Evolutionary conservation across 352 stramenopile species (phyloP), one percentile per base, ranked within the genome.

Genomic region (Globisporangium emineosum): DNA sequence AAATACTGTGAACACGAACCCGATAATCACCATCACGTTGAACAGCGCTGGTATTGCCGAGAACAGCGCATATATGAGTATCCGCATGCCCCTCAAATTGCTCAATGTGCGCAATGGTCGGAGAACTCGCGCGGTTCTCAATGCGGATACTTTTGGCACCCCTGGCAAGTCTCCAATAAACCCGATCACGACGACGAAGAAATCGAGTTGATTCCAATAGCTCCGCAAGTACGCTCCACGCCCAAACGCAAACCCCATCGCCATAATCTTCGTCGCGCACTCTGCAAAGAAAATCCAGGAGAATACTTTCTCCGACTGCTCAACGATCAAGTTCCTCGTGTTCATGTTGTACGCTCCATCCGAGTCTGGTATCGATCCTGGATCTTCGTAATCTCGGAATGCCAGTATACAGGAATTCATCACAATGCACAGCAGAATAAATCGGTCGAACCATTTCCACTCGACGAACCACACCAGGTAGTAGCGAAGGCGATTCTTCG

Each of bases 121-220:
- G 2, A 94, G 70, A 8, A 94, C 72, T 32, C 82, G 75, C 0
- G 70, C 66, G 7, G 70, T 78, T 50, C 75, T 60, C 9, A 85
- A 50, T 0, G 64, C 68, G 1, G 69, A 77, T 1, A 79, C 57
- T 51, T 80, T 85, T 2, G 75, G 75, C 6, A 82, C 69, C 15
- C 69, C 64, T 1, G 74, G 76, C 17, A 81, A 37, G 50, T 78
- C 76, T 30, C 73, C 53, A 40, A 80, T 75, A 32, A 79, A 65
- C 4, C 72, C 74, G 9, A 78, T 45, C 7, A 90, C 62, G 37
- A 97, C 89, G 19, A 97, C 86, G 43, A 96, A 79, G 67, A 93
- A 96, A 62, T 97, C 89, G 17, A 97, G 72, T 32, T 83, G 70
- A 56, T 97, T 97, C 87, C 88, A 97, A 37, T 77, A 69, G 62